Percentiles rank a stretch among this genome's conserved stretches.
Conservation (phyloP, 1,284 basidiomycete genomes). For the Peniophora sp. region DNA sequence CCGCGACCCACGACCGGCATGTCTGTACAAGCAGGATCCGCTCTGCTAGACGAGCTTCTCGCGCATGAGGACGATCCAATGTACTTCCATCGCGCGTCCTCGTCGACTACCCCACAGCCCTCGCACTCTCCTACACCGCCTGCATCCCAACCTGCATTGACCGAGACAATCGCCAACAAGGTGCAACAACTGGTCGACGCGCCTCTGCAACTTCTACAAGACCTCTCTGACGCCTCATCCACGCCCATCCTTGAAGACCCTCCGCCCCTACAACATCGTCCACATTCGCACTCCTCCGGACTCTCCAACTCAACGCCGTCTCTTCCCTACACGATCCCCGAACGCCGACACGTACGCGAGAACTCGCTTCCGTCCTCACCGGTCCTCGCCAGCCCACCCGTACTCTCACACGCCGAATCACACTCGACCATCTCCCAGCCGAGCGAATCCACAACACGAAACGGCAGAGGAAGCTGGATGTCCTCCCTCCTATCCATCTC, state of each 20-base stretch:
- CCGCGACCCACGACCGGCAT: constrained; percentile 10
- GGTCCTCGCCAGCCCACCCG: constrained; percentile 16
- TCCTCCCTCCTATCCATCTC: constrained; percentile 25
- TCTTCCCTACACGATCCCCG: neutral
- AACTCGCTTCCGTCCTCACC: constrained; percentile 24
- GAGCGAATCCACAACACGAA: constrained; percentile 24
- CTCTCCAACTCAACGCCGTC: constrained; percentile 1
- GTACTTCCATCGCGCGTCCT: constrained; percentile 30
- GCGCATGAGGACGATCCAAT: constrained; percentile 60
- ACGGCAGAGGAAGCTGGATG: constrained; percentile 18
- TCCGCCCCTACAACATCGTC: neutral
- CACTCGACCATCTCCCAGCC: constrained; percentile 21
- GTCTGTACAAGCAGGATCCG: constrained; percentile 19
- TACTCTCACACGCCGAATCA: constrained; percentile 27
- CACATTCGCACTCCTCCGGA: neutral
- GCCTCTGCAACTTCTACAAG: neutral
- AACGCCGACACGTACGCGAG: constrained; percentile 13
- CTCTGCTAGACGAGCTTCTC: constrained; percentile 54
- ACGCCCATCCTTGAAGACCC: neutral
- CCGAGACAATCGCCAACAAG: neutral
- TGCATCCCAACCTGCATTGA: neutral
- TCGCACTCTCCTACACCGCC: neutral
- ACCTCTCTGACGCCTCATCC: neutral
- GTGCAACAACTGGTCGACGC: neutral
- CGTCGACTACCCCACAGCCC: neutral